phyloP scores from a whole-genome alignment of 495 filamentous ascomycete species.

The Neurospora sp. region DNA sequence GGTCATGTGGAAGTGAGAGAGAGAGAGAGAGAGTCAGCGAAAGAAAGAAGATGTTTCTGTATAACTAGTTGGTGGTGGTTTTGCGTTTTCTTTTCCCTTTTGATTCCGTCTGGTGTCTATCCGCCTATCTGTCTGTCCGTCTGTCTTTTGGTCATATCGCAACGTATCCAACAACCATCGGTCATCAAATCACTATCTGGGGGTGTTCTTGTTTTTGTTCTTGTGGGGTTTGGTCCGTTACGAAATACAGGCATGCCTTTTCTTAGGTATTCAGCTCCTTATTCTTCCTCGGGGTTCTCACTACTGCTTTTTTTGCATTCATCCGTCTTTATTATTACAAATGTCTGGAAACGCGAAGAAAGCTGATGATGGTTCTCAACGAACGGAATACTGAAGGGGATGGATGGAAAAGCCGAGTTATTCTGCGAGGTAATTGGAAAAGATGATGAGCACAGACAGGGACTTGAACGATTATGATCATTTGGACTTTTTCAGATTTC shows the following conservation, averaged over 20 bases:
- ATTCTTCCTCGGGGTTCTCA: neutral
- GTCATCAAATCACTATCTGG: neutral
- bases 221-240: neutral
- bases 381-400: neutral
- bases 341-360: neutral
- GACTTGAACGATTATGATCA: neutral
- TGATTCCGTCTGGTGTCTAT: neutral
- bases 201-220: neutral
- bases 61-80: conserved; percentile 12
- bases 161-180: neutral
- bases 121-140: neutral
- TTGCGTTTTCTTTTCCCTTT: neutral
- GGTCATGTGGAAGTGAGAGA: neutral
- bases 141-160: neutral
- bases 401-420: neutral
- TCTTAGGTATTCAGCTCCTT: neutral
- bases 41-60: conserved; percentile 5
- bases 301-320: conserved; percentile 1
- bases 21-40: neutral
- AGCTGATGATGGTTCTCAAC: neutral
- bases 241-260: neutral
- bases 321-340: neutral
- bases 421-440: neutral
- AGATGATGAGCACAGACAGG: neutral
- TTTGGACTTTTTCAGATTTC: neutral